Conservation (phyloP, 2,329 filamentous ascomycete species). For the Aspergillus felis region DNA sequence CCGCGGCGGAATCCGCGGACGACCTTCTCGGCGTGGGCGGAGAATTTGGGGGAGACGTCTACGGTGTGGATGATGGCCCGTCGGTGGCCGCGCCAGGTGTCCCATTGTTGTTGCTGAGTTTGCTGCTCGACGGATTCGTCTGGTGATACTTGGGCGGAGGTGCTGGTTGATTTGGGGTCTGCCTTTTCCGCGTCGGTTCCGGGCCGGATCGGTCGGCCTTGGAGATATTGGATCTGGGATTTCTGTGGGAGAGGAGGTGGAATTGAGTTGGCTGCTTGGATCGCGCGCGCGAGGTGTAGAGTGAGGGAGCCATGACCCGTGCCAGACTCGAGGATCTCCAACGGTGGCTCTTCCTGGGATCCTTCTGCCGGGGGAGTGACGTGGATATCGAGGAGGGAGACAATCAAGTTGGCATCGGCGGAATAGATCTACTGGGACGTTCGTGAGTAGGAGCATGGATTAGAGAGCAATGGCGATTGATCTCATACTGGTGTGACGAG, state of each 20-base stretch:
- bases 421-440: slow-evolving; percentile 60
- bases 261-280: slow-evolving; percentile 67
- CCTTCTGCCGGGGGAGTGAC: slow-evolving; percentile 41
- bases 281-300: slow-evolving; percentile 68
- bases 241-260: slow-evolving; percentile 42
- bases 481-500: slow-evolving; percentile 67
- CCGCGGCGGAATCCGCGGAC: slow-evolving; percentile 65
- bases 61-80: slow-evolving; percentile 71
- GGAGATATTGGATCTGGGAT: slow-evolving; percentile 30
- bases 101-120: slow-evolving; percentile 37
- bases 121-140: neutral
- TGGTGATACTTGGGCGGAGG: neutral
- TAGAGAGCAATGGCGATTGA: slow-evolving; percentile 11
- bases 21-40: slow-evolving; percentile 60
- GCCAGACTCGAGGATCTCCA: slow-evolving; percentile 79
- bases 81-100: slow-evolving; percentile 50
- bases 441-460: slow-evolving; percentile 13
- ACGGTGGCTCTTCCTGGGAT: slow-evolving; percentile 34
- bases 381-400: slow-evolving; percentile 72
- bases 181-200: slow-evolving; percentile 19
- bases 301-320: slow-evolving; percentile 81
- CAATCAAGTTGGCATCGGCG: slow-evolving; percentile 69
- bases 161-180: slow-evolving; percentile 2
- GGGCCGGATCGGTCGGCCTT: slow-evolving; percentile 19
- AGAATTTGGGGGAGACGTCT: slow-evolving; percentile 61